Base-by-base conservation (phyloP, 306 rosid genomes). In the Pyrus communis region DNA sequence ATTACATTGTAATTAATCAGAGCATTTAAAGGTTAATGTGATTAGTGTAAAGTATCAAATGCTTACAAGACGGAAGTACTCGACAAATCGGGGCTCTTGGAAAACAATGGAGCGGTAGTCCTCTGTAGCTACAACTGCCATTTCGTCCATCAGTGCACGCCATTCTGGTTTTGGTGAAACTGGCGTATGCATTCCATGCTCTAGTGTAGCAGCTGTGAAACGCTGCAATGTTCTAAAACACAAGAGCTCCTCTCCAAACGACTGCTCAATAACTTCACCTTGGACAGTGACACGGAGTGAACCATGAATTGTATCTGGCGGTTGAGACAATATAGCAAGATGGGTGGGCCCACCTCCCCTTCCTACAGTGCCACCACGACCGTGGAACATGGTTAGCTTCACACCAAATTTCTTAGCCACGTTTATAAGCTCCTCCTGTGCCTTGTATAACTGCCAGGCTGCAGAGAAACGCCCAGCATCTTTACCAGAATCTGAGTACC, bases 301-400 rank as follows among this genome's bases (percentile, higher is more conserved):
- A 74, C 98, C 98, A 5, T 95, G 97, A 83, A 95, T 71, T 0
- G 98, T 95, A 2, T 95, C 98, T 0, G 98, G 97, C 31, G 98
- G 98, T 64, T 95, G 97, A 77, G 98, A 95, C 82, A 95, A 82
- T 77, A 95, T 95, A 79, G 98, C 98, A 77, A 95, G 97, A 87
- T 95, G 98, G 77, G 96, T 92, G 40, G 98, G 98, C 7, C 98
- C 98, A 25, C 98, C 98, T 79, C 98, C 97, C 81, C 98, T 86
- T 77, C 98, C 98, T 64, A 92, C 98, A 23, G 98, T 95, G 66
- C 98, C 98, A 81, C 98, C 98, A 12, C 98, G 97, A 75, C 98
- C 98, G 1, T 95, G 97, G 87, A 95, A 95, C 98, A 95, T 95
- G 25, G 96, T 95, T 71, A 95, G 86, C 93, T 95, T 95, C 71